A percentile compares a stretch with the other conserved stretches of the same genome.
phyloP scores from a whole-genome alignment of 2,329 filamentous ascomycete species.

The Fusarium avenaceum region DNA sequence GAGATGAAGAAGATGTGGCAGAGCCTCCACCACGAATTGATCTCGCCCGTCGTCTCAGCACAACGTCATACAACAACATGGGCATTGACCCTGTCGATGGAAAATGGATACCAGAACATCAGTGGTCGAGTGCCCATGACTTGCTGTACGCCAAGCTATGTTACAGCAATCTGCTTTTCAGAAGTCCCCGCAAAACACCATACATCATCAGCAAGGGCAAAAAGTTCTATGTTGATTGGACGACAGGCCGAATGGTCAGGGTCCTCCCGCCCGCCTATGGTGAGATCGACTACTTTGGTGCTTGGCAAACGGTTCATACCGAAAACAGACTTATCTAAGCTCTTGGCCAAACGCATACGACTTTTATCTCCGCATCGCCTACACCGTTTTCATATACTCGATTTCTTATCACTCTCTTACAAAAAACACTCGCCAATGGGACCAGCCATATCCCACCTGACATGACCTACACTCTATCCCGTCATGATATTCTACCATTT shows the following conservation, averaged over 20 bases:
- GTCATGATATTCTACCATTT: conserved; percentile 1
- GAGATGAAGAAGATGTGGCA: conserved; percentile 40
- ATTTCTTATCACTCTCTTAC: not conserved
- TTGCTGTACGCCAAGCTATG: conserved; percentile 71
- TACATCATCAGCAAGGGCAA: conserved; percentile 69
- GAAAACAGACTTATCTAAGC: conserved; percentile 62
- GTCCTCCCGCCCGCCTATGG: conserved; percentile 68
- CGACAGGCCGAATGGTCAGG: conserved; percentile 66
- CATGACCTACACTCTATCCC: not conserved
- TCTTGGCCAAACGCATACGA: conserved; percentile 20
- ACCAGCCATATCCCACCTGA: conserved; percentile 26
- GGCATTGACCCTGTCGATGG: conserved; percentile 63
- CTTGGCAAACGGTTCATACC: conserved; percentile 65
- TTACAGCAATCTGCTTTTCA: conserved; percentile 69
- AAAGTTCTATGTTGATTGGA: conserved; percentile 72
- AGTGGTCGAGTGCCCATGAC: conserved; percentile 69
- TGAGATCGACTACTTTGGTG: conserved; percentile 63
- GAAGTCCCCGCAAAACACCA: conserved; percentile 69
- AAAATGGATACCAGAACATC: conserved; percentile 69
- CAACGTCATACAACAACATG: conserved; percentile 61
- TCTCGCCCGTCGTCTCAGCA: conserved; percentile 58
- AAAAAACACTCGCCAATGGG: conserved; percentile 4
- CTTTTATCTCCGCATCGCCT: conserved; percentile 5
- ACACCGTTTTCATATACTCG: conserved; percentile 6
- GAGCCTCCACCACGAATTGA: conserved; percentile 51